Base-by-base conservation (phyloP, 2,329 filamentous ascomycete species). In the Aspergillus felis region DNA sequence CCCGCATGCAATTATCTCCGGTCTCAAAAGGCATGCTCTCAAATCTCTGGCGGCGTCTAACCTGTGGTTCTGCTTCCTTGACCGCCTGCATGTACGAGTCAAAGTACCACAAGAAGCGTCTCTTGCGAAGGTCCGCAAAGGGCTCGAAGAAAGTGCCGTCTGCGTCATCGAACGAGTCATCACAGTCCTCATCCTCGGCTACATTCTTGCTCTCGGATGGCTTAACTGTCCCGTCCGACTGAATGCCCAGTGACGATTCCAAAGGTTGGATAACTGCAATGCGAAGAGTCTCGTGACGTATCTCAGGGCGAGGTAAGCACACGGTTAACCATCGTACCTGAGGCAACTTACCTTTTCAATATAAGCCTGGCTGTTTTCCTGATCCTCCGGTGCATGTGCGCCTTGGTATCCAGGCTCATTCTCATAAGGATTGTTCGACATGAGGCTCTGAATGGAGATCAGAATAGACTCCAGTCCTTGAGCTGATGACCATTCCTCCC, bases 401-500 rank as follows among this genome's bases (percentile, higher is more conserved):
- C 89, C 83, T 71, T 97, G 93, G 66, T 91, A 97, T 5, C 94
- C 94, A 1, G 94, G 94, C 72, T 99, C 94, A 67, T 97, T 97
- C 71, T 94, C 91, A 74, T 96, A 97, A 0, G 93, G 94, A 66
- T 97, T 96, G 28, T 85, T 78, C 1, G 92, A 96, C 88, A 99
- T 92, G 48, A 99, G 80, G 72, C 92, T 97, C 75, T 99, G 94
- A 57, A 99, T 97, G 4, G 93, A 97, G 54, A 97, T 85, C 50
- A 99, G 76, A 51, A 97, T 91, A 0, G 93, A 97, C 73, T 97
- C 94, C 1, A 99, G 81, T 6, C 94, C 93, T 73, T 97, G 94
- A 0, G 93, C 94, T 17, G 92, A 92, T 17, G 92, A 97, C 94
- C 94, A 99, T 72, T 97, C 87, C 74, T 97, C 94, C 55, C 92